phyloP scores from a whole-genome alignment of 352 stramenopile genomes.

The Globisporangium acanthophoron region DNA sequence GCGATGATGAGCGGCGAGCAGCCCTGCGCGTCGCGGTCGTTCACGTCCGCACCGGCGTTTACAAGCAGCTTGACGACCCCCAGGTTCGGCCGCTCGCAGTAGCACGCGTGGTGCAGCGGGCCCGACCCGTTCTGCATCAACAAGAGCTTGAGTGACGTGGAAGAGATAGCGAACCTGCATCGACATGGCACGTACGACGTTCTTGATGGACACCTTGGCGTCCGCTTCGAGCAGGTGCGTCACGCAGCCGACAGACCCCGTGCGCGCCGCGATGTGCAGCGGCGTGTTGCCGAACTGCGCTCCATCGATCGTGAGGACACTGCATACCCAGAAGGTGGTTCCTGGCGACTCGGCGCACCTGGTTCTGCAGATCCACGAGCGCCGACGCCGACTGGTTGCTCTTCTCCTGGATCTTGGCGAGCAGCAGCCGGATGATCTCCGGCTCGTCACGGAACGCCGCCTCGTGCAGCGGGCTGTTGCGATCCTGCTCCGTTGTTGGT shows the following conservation, averaged over 20 bases:
- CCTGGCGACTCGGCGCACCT: conserved; percentile 19
- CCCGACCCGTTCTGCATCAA: conserved; percentile 56
- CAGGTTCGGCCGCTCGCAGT: conserved; percentile 54
- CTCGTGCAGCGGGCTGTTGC: conserved; percentile 73
- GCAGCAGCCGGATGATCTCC: conserved; percentile 41
- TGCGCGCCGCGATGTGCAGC: conserved; percentile 64
- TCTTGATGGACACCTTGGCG: conserved; percentile 36
- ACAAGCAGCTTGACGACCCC: conserved; percentile 52
- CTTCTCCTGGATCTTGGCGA: conserved; percentile 47
- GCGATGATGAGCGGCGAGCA: conserved; percentile 66
- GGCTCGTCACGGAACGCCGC: conserved; percentile 47
- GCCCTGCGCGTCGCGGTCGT: conserved; percentile 51
- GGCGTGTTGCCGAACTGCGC: conserved; percentile 73
- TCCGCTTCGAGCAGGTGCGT: conserved; percentile 41
- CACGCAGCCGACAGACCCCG: conserved; percentile 43
- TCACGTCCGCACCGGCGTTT: conserved; percentile 52
- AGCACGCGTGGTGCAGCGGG: conserved; percentile 72
- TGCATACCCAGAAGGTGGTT: too few species aligned
- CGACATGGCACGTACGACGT: conserved; percentile 31
- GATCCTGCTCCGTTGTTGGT: conserved; percentile 31
- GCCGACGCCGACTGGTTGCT: conserved; percentile 22
- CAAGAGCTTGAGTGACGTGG: neutral
- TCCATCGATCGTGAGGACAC: neutral
- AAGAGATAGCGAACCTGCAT: too few species aligned
- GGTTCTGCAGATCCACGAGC: conserved; percentile 57